Percentiles rank a stretch among this genome's conserved stretches.
Evolutionary conservation across 225 moss, liverwort and hornwort species (phyloP).

Genomic region (Neckera pumila): DNA sequence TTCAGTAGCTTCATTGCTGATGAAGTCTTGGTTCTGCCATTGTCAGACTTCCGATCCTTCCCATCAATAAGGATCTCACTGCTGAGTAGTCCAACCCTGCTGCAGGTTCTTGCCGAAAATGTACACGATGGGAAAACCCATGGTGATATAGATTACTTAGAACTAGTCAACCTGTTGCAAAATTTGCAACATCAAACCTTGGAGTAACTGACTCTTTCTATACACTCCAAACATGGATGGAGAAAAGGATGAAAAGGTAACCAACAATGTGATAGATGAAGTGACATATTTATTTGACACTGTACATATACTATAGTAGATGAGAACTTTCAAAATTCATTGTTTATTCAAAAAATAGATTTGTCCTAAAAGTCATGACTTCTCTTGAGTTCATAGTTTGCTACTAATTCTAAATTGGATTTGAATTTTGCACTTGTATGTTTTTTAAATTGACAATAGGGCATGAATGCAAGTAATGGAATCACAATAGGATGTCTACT

Average conservation of each 20-base stretch:
- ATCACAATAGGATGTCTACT: background rate
- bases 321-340: background rate
- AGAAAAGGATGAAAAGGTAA: background rate
- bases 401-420: background rate
- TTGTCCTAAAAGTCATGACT: no score
- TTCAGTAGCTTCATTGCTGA: background rate
- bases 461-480: background rate
- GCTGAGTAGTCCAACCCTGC: background rate
- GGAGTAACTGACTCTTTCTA: background rate
- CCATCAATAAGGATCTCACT: background rate
- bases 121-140: background rate
- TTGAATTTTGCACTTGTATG: no score
- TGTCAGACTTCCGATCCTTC: background rate
- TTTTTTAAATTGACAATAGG: fast-evolving
- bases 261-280: background rate
- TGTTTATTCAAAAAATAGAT: background rate
- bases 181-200: background rate
- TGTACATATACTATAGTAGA: background rate
- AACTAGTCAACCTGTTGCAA: background rate
- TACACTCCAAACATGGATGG: background rate
- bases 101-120: background rate
- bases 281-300: background rate
- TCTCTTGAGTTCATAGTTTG: fast-evolving
- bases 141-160: background rate
- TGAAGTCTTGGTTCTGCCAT: background rate